Percentiles rank a stretch among this genome's conserved stretches.
Conservation (phyloP, 768 basidiomycete species). For the Butyriboletus loyo region DNA sequence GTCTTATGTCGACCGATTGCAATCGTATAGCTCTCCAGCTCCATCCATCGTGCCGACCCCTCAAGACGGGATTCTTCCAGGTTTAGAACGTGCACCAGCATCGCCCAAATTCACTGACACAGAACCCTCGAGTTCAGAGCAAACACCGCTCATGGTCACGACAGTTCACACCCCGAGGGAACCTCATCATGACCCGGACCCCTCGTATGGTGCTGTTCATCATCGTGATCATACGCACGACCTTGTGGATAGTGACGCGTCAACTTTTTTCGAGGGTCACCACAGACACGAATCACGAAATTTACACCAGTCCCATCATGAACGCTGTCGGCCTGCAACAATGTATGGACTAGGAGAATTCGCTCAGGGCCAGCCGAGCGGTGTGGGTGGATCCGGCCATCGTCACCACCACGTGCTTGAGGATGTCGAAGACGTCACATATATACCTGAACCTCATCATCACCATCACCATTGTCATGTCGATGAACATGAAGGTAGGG, state of each 20-base stretch:
- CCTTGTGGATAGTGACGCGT: neutral
- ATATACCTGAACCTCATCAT: neutral
- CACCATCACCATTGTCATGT: neutral
- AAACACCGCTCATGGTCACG: constrained; percentile 15
- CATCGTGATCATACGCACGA: constrained; percentile 1
- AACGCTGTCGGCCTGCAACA: constrained; percentile 19
- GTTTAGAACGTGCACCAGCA: constrained; percentile 1
- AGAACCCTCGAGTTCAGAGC: constrained; percentile 14
- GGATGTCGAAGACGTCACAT: neutral
- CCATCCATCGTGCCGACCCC: constrained; percentile 36
- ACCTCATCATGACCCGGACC: neutral
- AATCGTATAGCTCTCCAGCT: constrained; percentile 56
- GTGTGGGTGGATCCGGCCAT: neutral
- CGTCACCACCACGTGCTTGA: constrained; percentile 11
- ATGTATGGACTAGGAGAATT: constrained; percentile 22
- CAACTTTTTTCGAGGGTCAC: constrained; percentile 33
- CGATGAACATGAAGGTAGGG: constrained; percentile 17
- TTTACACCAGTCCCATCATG: constrained; percentile 30
- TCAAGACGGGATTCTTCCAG: constrained; percentile 16
- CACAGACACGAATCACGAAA: constrained; percentile 33
- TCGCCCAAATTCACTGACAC: neutral
- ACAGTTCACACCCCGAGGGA: neutral
- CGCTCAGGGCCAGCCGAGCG: neutral
- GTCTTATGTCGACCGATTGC: constrained; percentile 68
- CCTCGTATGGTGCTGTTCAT: constrained; percentile 22